phyloP scores from a whole-genome alignment of 2,329 filamentous ascomycete genomes.

The Hypoxylon sp. region DNA sequence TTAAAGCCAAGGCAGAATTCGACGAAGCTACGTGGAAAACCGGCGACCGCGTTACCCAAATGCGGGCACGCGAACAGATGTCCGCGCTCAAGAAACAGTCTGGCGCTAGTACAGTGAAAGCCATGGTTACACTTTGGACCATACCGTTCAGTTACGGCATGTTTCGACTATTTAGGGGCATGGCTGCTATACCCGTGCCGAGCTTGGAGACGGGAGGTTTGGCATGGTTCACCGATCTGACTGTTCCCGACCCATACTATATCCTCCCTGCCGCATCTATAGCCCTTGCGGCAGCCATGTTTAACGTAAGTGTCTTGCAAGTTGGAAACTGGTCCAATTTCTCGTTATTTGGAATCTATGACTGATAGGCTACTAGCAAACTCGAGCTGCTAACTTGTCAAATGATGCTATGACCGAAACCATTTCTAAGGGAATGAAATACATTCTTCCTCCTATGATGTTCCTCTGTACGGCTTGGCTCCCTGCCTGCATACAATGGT shows the following conservation, averaged over 20 bases:
- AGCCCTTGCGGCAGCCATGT: conserved; percentile 67
- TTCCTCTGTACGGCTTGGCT: conserved; percentile 64
- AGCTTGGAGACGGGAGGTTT: conserved; percentile 78
- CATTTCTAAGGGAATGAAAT: conserved; percentile 61
- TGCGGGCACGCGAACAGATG: conserved; percentile 65
- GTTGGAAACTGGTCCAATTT: neutral
- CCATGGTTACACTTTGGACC: conserved; percentile 69
- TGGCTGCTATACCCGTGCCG: conserved; percentile 85
- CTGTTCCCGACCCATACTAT: conserved; percentile 81
- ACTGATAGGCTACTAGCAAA: conserved; percentile 43
- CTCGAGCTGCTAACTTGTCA: conserved; percentile 45
- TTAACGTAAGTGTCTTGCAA: conserved; percentile 67
- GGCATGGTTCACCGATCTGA: conserved; percentile 85
- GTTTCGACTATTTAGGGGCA: conserved; percentile 82
- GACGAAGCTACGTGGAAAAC: conserved; percentile 56
- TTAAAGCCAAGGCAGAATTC: conserved; percentile 67
- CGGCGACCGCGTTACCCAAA: conserved; percentile 63
- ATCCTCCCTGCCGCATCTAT: conserved; percentile 77
- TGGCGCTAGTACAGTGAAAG: conserved; percentile 67
- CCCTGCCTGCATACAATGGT: conserved; percentile 65
- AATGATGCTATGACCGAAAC: conserved; percentile 53
- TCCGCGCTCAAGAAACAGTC: conserved; percentile 65
- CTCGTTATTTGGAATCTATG: neutral
- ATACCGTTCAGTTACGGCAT: conserved; percentile 83
- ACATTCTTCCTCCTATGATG: conserved; percentile 61